Evolutionary conservation across 2,329 filamentous ascomycete species (phyloP).

Genomic region (Aureobasidium musti): DNA sequence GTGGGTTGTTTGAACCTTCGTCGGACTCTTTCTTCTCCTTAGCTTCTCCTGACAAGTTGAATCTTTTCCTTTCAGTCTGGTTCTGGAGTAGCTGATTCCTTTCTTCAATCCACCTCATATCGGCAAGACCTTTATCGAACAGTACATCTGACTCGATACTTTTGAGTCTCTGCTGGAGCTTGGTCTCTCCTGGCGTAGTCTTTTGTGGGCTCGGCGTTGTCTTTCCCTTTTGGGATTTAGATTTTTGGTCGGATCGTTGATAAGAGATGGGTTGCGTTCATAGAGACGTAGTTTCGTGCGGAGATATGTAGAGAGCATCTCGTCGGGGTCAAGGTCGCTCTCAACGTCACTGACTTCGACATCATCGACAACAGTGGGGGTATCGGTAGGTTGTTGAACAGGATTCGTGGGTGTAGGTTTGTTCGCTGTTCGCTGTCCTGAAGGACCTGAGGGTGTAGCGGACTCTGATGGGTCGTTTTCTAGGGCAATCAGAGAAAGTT

Average conservation of each 20-base stretch:
- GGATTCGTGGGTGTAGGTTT: background rate
- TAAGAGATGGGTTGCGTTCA: conserved; percentile 56
- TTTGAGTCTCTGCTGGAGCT: conserved; percentile 71
- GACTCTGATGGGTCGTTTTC: conserved; percentile 12
- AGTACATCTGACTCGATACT: conserved; percentile 68
- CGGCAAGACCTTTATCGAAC: conserved; percentile 53
- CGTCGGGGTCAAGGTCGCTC: conserved; percentile 53
- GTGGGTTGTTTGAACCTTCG: background rate
- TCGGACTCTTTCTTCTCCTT: conserved; percentile 6
- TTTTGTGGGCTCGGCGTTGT: conserved; percentile 25
- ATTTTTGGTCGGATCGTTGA: conserved; percentile 53
- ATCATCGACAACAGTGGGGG: conserved; percentile 34
- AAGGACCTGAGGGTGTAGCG: conserved; percentile 8
- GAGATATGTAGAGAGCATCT: conserved; percentile 70
- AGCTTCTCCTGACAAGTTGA: conserved; percentile 35
- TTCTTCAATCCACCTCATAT: conserved; percentile 49
- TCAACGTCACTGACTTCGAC: conserved; percentile 52
- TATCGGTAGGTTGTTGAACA: background rate
- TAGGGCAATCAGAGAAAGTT: conserved; percentile 25
- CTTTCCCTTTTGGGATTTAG: conserved; percentile 33
- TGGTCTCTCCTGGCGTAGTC: conserved; percentile 56
- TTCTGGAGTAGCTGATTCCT: conserved; percentile 48
- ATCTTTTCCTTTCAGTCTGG: conserved; percentile 41
- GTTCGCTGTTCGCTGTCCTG: conserved; percentile 1
- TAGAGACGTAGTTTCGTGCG: conserved; percentile 64